Evolutionary conservation across 2,329 filamentous ascomycete species (phyloP), one percentile per base, ranked within the genome.

Genomic region (Parastagonospora avenae): DNA sequence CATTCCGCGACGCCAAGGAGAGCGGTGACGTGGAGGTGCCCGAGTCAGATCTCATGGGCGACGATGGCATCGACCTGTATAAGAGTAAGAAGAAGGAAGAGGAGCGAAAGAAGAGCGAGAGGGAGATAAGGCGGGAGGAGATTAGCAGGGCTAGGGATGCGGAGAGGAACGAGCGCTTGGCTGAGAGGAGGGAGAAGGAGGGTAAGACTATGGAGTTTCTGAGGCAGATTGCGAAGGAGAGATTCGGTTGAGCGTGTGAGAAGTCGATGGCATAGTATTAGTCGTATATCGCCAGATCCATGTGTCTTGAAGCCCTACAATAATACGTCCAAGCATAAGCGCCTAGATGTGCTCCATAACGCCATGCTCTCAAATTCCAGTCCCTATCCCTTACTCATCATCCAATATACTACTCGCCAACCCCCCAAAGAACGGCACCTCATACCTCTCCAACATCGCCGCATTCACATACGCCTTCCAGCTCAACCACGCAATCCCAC

Each of bases 341-440:
- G 14, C n/a, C 30, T 29, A 36, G 35, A 11, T 10, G 41, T 54
- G 48, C 54, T 52, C 48, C 57, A 4, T 11, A 32, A 42, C 39
- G n/a, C 39, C 28, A 28, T 55, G 52, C 46, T 42, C 7, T 37
- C 40, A 42, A 32, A 28, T 28, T 11, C n/a, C 9, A 4, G 7
- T 28, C 35, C 9, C 4, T 15, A 2, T 28, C n/a, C 11, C 24
- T 40, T 62, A 88, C 73, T 97, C 94, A 69, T 96, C 90, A 67
- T 97, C 93, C 50, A 97, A 82, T 68, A 97, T 93, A 24, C 89
- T 89, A 74, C 88, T 96, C 37, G 94, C 94, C 62, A 97, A 78
- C 36, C 81, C 81, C 4, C 94, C 94, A 66, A 97, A 88, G 67
- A 96, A 85, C 0, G 93, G 93, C 2, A 97, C 82, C 74, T 97